Evolutionary conservation across 345 rosid genomes (phyloP).

Genomic region (Cardamine resedifolia): DNA sequence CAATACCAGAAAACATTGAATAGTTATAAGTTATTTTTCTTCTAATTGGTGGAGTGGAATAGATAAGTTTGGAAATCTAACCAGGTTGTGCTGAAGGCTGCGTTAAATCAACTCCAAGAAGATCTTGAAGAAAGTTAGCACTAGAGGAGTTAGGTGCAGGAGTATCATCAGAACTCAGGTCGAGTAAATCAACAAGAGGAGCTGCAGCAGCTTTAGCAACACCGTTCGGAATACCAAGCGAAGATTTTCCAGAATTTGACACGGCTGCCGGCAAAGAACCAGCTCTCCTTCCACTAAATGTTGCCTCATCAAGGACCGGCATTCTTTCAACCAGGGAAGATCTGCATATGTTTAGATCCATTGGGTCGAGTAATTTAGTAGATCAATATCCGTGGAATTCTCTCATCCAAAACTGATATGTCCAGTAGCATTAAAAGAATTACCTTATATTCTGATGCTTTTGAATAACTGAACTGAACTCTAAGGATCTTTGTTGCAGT

Average conservation of each 20-base stretch:
- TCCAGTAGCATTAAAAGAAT: slow-evolving; percentile 16
- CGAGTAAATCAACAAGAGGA: slow-evolving; percentile 88
- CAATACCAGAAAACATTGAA: slow-evolving; percentile 16
- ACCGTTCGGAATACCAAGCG: slow-evolving; percentile 74
- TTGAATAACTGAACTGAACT: slow-evolving; percentile 78
- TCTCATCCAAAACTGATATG: slow-evolving; percentile 2
- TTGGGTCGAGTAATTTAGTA: slow-evolving; percentile 14
- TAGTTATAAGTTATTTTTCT: not conserved
- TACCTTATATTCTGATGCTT: slow-evolving; percentile 90
- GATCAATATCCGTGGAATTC: slow-evolving; percentile 8
- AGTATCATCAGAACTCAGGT: slow-evolving; percentile 75
- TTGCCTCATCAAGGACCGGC: slow-evolving; percentile 98
- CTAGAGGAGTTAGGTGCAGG: slow-evolving; percentile 74
- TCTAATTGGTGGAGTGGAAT: not conserved
- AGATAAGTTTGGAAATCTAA: slow-evolving; percentile 40
- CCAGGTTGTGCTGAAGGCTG: slow-evolving; percentile 63
- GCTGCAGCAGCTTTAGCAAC: slow-evolving; percentile 73
- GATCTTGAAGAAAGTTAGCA: slow-evolving; percentile 82
- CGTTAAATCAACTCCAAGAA: slow-evolving; percentile 79
- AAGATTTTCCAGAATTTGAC: slow-evolving; percentile 58
- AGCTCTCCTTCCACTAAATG: slow-evolving; percentile 84
- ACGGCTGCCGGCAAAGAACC: slow-evolving; percentile 67
- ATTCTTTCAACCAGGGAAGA: slow-evolving; percentile 90
- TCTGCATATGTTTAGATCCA: slow-evolving; percentile 52
- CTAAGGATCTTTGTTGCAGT: slow-evolving; percentile 93